These are phyloP conservation scores for Butyriboletus loyo DNA, from an alignment of 768 basidiomycete species.

Conservation along the genomic window DNA sequence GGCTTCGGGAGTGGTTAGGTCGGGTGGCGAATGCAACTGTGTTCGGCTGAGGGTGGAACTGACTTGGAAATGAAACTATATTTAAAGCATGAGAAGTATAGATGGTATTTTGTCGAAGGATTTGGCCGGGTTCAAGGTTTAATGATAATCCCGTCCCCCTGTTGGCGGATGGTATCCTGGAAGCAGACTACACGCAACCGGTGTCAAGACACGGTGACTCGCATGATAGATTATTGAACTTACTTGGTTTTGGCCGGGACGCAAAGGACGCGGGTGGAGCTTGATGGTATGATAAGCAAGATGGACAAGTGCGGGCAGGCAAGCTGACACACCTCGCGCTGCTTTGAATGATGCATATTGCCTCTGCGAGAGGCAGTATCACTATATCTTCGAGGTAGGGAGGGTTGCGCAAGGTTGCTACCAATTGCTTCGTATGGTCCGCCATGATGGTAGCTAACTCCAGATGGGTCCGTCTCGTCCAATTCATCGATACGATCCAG, in stretches of 20 bases:
- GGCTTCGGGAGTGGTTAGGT: conserved; percentile 11
- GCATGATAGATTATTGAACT: conserved; percentile 1
- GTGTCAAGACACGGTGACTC: conserved; percentile 8
- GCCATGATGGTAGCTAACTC: conserved; percentile 59
- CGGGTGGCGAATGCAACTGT: background rate
- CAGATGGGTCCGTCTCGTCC: conserved; percentile 72
- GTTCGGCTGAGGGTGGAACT: conserved; percentile 3
- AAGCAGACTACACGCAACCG: conserved; percentile 7
- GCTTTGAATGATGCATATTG: conserved; percentile 2
- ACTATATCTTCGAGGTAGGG: conserved; percentile 4
- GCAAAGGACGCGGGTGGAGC: conserved; percentile 10
- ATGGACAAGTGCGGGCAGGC: background rate
- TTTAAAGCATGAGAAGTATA: conserved; percentile 8
- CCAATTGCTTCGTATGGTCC: conserved; percentile 72
- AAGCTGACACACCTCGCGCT: conserved; percentile 21
- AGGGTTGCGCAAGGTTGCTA: conserved; percentile 16
- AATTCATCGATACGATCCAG: conserved; percentile 77
- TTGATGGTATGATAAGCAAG: conserved; percentile 12
- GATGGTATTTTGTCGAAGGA: conserved; percentile 41
- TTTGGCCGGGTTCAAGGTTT: conserved; percentile 54
- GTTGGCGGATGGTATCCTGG: background rate
- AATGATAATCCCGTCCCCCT: conserved; percentile 39
- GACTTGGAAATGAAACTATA: conserved; percentile 1
- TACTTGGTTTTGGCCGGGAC: conserved; percentile 16
- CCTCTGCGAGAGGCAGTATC: background rate